A percentile compares a stretch with the other conserved stretches of the same genome.
phyloP scores from a whole-genome alignment of 1,139 yeast species.

The Blastobotrys buckinghamii region DNA sequence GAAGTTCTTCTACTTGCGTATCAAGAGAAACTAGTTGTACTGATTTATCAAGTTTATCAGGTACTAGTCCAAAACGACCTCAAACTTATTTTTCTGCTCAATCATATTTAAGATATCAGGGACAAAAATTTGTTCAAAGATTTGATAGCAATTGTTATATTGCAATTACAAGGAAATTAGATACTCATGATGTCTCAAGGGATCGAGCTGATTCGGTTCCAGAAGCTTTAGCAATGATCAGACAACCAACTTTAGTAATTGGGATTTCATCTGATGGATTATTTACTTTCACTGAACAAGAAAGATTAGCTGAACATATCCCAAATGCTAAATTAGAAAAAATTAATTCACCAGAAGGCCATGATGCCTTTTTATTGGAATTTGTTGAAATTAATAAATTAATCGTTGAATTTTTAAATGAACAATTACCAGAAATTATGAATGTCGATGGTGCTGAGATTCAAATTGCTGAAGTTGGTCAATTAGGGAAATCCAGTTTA shows the following conservation, averaged over 20 bases:
- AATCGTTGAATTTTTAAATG: conserved; percentile 58
- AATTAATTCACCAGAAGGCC: conserved; percentile 94
- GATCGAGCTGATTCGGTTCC: conserved; percentile 54
- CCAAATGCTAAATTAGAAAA: conserved; percentile 64
- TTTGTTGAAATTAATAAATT: conserved; percentile 73
- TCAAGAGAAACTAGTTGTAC: conserved; percentile 10
- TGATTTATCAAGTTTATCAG: conserved; percentile 7
- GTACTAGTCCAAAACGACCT: conserved; percentile 41
- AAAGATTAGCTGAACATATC: conserved; percentile 66
- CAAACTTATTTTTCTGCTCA: conserved; percentile 95
- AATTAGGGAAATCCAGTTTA: conserved; percentile 57
- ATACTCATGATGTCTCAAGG: conserved; percentile 89
- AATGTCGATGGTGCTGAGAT: conserved; percentile 44
- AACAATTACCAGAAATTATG: conserved; percentile 53
- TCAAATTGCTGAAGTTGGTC: conserved; percentile 46
- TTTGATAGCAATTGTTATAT: conserved; percentile 97
- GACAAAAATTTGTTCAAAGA: conserved; percentile 77
- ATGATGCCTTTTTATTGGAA: conserved; percentile 91
- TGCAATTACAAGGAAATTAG: conserved; percentile 85
- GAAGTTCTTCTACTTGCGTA: background rate
- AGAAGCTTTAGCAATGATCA: conserved; percentile 50
- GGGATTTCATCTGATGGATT: conserved; percentile 92
- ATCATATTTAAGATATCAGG: conserved; percentile 88
- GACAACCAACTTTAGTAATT: conserved; percentile 72
- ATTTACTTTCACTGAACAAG: conserved; percentile 89